Base-by-base conservation (phyloP, 768 basidiomycete species). In the Clavaria fumosa region DNA sequence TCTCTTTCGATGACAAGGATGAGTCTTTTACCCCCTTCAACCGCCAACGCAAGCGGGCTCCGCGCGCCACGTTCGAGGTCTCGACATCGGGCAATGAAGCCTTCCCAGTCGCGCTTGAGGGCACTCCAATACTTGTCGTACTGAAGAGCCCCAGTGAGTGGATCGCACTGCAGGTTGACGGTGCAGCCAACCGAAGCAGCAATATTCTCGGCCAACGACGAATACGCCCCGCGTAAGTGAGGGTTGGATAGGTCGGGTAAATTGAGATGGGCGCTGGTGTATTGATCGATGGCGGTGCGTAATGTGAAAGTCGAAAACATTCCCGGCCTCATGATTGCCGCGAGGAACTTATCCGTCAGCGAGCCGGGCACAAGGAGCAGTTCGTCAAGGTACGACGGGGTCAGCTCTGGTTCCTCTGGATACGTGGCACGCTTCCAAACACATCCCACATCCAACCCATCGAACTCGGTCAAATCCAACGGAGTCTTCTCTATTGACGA, bases 81-180 rank as follows among this genome's bases (percentile, higher is more conserved):
- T 37, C 82, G 72, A 50, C 86, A 90, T 40, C 85, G 70, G 5
- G 90, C 81, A 43, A 91, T 75, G 49, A 96, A 91, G 3, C 91
- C 89, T 50, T 96, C 83, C 91, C 93, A 97, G 48, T 96, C 90
- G 32, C 83, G 63, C 54, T 85, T 90, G 47, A 95, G 56, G 0
- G 79, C 75, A 47, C 72, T 79, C 75, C 84, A 80, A 51, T 86
- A 89, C 31, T 75, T 77, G 31, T 74, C 72, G 50, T 86, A 67
- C 45, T 80, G 75, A 32, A 74, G 65, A 24, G 78, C 78, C 11
- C 89, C 89, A 2, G 84, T 89, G 43, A 79, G 74, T 0, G 77
- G 66, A 49, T 84, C 79, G 28, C 67, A 67, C 44, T 72, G 69
- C 23, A 91, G 63, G 38, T 65, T 66, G 35, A 96, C 79, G 0